phyloP scores from a whole-genome alignment of 1,284 basidiomycete genomes.

The Cronartium quercuum region DNA sequence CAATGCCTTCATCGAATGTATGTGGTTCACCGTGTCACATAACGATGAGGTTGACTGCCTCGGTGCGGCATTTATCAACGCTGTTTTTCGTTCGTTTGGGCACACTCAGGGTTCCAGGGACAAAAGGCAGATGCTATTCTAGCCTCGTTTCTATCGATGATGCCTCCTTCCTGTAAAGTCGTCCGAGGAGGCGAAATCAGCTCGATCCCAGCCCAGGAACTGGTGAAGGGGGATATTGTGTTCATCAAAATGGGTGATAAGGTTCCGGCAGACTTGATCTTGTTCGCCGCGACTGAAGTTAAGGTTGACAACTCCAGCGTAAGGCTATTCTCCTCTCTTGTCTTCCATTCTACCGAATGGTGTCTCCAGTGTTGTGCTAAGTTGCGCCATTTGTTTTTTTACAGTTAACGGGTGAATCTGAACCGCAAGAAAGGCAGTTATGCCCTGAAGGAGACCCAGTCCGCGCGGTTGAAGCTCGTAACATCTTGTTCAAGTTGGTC shows the following conservation, averaged over 20 bases:
- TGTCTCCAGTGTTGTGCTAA: background rate
- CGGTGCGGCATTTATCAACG: constrained; percentile 48
- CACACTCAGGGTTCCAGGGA: constrained; percentile 36
- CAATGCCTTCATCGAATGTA: constrained; percentile 63
- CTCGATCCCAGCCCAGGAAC: constrained; percentile 59
- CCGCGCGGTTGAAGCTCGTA: constrained; percentile 61
- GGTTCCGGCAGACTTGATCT: constrained; percentile 61
- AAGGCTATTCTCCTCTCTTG: background rate
- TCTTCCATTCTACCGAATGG: background rate
- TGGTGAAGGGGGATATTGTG: constrained; percentile 66
- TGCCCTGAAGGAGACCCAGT: constrained; percentile 53
- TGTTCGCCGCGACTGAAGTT: constrained; percentile 58
- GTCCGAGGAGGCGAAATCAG: constrained; percentile 59
- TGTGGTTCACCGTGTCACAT: background rate
- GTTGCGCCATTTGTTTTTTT: background rate
- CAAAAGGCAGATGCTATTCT: constrained; percentile 59
- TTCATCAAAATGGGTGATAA: constrained; percentile 62
- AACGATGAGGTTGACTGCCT: background rate
- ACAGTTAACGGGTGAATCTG: constrained; percentile 60
- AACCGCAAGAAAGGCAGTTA: constrained; percentile 59
- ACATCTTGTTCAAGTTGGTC: constrained; percentile 58
- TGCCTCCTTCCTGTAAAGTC: constrained; percentile 62
- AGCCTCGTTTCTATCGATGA: constrained; percentile 65
- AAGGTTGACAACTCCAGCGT: constrained; percentile 63
- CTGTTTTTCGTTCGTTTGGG: constrained; percentile 53